These are phyloP conservation scores for Colletotrichum sp. DNA, from an alignment of 2,329 filamentous ascomycete species.

Conservation along the genomic window DNA sequence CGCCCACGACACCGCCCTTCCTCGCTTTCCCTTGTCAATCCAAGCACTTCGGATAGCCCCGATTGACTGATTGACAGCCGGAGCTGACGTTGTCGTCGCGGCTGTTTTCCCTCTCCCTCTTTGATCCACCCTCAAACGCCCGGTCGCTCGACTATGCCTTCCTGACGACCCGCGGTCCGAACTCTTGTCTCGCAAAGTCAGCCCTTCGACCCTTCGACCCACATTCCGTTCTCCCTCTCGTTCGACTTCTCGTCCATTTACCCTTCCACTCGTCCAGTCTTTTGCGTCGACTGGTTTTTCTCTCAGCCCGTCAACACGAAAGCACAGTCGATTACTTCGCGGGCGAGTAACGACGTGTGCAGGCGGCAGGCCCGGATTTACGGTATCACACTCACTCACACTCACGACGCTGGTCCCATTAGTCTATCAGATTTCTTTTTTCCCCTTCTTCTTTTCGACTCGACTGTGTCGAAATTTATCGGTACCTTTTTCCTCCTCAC, in stretches of 20 bases:
- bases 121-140: conserved; percentile 16
- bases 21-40: neutral
- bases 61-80: neutral
- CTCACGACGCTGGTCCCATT: neutral
- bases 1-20: neutral
- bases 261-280: conserved; percentile 10
- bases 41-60: neutral
- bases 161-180: conserved; percentile 13
- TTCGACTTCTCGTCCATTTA: conserved; percentile 1
- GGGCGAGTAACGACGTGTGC: conserved; percentile 53
- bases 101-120: neutral
- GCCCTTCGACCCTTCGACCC: conserved; percentile 5
- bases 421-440: neutral
- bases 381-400: conserved; percentile 7
- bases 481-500: neutral
- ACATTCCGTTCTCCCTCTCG: conserved; percentile 18
- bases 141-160: conserved; percentile 15
- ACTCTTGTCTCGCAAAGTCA: conserved; percentile 3
- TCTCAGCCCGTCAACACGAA: conserved; percentile 23
- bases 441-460: neutral
- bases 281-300: conserved; percentile 6
- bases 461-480: conserved; percentile 13
- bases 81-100: neutral
- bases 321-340: conserved; percentile 51
- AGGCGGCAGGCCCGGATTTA: conserved; percentile 41